A percentile compares a stretch with the other conserved stretches of the same genome.
Conservation (phyloP, 2,329 filamentous ascomycete genomes). For the Akanthomyces uredinophilus region DNA sequence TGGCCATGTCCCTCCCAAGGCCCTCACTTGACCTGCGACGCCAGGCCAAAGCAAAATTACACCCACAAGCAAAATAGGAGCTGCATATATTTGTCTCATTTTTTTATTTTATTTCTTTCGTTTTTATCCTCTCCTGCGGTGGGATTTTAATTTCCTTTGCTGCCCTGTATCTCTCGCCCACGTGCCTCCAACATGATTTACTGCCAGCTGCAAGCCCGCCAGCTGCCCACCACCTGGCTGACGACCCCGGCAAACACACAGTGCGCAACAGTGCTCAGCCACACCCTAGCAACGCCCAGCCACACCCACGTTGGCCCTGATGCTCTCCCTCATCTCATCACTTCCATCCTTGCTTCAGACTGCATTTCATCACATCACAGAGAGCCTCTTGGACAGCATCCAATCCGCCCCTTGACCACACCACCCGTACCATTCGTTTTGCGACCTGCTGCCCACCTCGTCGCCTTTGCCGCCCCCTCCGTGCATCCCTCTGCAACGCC, state of each 20-base stretch:
- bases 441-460: too few relatives aligned
- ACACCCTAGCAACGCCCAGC: conserved; percentile 1
- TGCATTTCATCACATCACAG: not conserved
- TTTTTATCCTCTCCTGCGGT: not conserved
- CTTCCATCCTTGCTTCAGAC: not conserved
- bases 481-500: too few relatives aligned
- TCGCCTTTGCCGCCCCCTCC: too few relatives aligned
- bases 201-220: not conserved
- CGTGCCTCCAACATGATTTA: not conserved
- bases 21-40: too few relatives aligned
- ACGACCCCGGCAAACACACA: not conserved
- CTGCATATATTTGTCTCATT: not conserved
- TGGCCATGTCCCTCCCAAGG: too few relatives aligned
- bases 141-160: too few relatives aligned
- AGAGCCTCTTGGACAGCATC: not conserved
- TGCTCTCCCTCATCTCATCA: not conserved
- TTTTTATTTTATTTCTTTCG: too few relatives aligned
- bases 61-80: not conserved
- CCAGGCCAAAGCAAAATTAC: too few relatives aligned
- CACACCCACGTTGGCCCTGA: not conserved
- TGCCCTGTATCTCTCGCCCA: too few relatives aligned
- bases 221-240: not conserved
- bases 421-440: too few relatives aligned
- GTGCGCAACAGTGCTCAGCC: not conserved
- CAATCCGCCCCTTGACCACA: not conserved